Conservation (phyloP, 2,329 filamentous ascomycete genomes). For the Apiospora marii region DNA sequence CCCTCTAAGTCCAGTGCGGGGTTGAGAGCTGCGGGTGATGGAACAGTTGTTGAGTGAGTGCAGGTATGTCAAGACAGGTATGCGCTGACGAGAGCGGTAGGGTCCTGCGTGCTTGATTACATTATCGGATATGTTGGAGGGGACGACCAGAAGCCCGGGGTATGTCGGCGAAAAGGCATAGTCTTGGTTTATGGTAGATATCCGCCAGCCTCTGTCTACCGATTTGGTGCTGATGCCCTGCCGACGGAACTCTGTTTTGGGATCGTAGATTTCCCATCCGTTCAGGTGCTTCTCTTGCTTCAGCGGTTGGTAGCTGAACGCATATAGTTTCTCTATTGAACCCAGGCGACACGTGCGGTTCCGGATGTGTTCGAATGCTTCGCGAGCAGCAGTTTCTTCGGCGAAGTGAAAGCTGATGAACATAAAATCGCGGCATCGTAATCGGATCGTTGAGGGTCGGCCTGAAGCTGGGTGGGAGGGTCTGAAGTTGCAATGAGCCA, state of each 20-base stretch:
- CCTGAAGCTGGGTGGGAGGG: slow-evolving; percentile 74
- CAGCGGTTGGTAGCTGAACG: slow-evolving; percentile 83
- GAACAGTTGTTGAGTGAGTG: slow-evolving; percentile 97
- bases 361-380: slow-evolving; percentile 88
- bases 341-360: slow-evolving; percentile 82
- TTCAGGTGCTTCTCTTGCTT: slow-evolving; percentile 76
- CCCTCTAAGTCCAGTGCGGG: slow-evolving; percentile 82
- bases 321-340: slow-evolving; percentile 87
- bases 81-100: slow-evolving; percentile 87
- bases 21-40: slow-evolving; percentile 94
- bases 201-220: slow-evolving; percentile 82
- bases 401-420: slow-evolving; percentile 91
- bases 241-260: slow-evolving; percentile 82
- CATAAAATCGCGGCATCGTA: slow-evolving; percentile 92
- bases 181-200: slow-evolving; percentile 88
- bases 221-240: slow-evolving; percentile 87
- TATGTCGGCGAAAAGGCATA: slow-evolving; percentile 95
- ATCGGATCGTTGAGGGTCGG: slow-evolving; percentile 80
- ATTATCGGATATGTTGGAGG: slow-evolving; percentile 92
- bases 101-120: slow-evolving; percentile 91
- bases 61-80: slow-evolving; percentile 92
- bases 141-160: slow-evolving; percentile 83
- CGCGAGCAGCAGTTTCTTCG: slow-evolving; percentile 76
- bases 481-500: slow-evolving; percentile 80
- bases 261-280: slow-evolving; percentile 87